Evolutionary conservation across 192 early-diverging fungal species (phyloP), one percentile per base, ranked within the genome.

Genomic region (Piromyces finnis): DNA sequence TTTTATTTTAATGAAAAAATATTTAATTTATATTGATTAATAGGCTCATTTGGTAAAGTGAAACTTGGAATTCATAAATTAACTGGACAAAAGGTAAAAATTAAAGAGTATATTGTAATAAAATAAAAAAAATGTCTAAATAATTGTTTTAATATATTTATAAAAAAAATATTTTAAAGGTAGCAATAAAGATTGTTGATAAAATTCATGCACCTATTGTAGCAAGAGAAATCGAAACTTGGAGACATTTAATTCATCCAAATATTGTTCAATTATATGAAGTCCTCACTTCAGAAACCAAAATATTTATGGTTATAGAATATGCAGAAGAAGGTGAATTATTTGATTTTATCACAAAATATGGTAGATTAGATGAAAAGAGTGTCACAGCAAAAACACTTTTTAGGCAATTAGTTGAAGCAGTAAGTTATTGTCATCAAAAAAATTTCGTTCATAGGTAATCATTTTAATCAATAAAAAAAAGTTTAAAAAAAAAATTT

Each of bases 281-380:
- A 82, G 90, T 95, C 28, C 86, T 94, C 28, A 83, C 86, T 27
- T 90, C 90, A 26, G 93, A 94, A 83, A 88, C 86, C 29, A 86
- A 90, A 78, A 94, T 95, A 80, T 93, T 93, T 83, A 89, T 95
- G 82, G 87, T 94, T n/a, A 89, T 89, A 39, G 94, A 95, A 84
- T 94, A 92, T 81, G 93, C 92, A 79, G 84, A 86, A 27, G 90
- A 90, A 77, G 93, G 93, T 17, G 93, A 94, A 80, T 79, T 91
- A 9, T 87, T 87, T 30, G 87, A 89, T 81, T 84, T 84, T 28
- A 82, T 91, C 2, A 83, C 87, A 29, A 79, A 81, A 28, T 82
- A 83, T 81, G 86, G 88, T 30, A 82, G 81, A 81, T 81, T 81
- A 28, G 79, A 80, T 78, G 29, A 68, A 30, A 32, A 81, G 28